Conservation (phyloP, 352 stramenopile species). For the Globisporangium uncinulatum region DNA sequence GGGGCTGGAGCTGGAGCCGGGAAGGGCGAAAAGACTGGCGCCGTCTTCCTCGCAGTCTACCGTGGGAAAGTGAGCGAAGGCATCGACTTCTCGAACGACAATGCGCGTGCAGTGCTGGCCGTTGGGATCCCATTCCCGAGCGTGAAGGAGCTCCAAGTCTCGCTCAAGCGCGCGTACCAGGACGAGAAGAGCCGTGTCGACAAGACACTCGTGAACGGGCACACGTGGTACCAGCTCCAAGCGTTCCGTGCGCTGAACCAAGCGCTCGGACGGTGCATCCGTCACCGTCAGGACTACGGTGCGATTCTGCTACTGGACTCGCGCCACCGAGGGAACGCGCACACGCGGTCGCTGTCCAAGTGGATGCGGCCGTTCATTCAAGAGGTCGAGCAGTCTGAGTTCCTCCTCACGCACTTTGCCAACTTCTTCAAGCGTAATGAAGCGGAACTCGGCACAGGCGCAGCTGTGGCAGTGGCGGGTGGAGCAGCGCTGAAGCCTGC, state of each 20-base stretch:
- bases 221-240: constrained; percentile 96
- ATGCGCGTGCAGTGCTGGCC: constrained; percentile 95
- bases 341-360: constrained; percentile 68
- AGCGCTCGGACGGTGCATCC: constrained; percentile 97
- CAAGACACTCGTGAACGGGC: constrained; percentile 59
- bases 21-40: constrained; percentile 51
- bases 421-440: constrained; percentile 66
- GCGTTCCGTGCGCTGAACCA: constrained; percentile 98
- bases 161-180: constrained; percentile 78
- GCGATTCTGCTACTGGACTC: constrained; percentile 96
- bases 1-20: background rate
- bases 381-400: constrained; percentile 61
- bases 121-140: constrained; percentile 98
- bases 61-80: constrained; percentile 98
- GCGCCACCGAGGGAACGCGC: constrained; percentile 53
- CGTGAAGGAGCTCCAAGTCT: constrained; percentile 90
- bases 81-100: constrained; percentile 98
- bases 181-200: constrained; percentile 65
- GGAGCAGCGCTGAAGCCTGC: background rate
- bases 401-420: constrained; percentile 50
- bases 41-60: constrained; percentile 97
- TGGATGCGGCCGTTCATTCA: constrained; percentile 74
- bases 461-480: background rate
- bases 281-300: constrained; percentile 97
- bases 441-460: constrained; percentile 24